Evolutionary conservation across 2,329 filamentous ascomycete genomes (phyloP).

Genomic region (Biscogniauxia mediterranea): DNA sequence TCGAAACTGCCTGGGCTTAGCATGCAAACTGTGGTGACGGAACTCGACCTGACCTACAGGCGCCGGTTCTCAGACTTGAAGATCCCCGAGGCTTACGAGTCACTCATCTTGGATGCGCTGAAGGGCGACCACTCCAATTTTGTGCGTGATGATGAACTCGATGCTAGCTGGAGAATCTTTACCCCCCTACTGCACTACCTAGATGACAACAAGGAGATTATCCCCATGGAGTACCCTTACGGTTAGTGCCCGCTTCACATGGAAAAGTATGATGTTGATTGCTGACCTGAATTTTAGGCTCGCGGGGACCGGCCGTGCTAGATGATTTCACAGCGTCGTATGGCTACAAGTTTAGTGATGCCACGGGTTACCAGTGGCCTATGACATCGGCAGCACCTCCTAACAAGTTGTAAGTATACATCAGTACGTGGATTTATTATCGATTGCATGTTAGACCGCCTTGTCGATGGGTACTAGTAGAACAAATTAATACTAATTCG

Average conservation of each 20-base stretch:
- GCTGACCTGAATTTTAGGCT: conserved; percentile 60
- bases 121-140: conserved; percentile 99
- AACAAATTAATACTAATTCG: conserved; percentile 20
- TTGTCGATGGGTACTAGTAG: conserved; percentile 9
- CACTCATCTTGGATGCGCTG: conserved; percentile 91
- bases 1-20: conserved; percentile 96
- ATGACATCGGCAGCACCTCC: conserved; percentile 66
- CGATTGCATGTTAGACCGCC: conserved; percentile 25
- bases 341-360: conserved; percentile 98
- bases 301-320: conserved; percentile 90
- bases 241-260: conserved; percentile 59
- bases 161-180: conserved; percentile 98
- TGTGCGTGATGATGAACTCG: conserved; percentile 92
- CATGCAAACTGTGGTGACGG: conserved; percentile 99
- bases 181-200: conserved; percentile 96
- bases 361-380: conserved; percentile 93
- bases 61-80: conserved; percentile 98
- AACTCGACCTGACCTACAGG: conserved; percentile 96
- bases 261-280: not conserved
- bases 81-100: conserved; percentile 99
- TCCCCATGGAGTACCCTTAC: conserved; percentile 99
- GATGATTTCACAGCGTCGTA: conserved; percentile 98
- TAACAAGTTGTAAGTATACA: conserved; percentile 74
- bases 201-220: conserved; percentile 98
- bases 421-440: conserved; percentile 19